Evolutionary conservation across 2,329 filamentous ascomycete species (phyloP).

Genomic region (Neonectria faginata): DNA sequence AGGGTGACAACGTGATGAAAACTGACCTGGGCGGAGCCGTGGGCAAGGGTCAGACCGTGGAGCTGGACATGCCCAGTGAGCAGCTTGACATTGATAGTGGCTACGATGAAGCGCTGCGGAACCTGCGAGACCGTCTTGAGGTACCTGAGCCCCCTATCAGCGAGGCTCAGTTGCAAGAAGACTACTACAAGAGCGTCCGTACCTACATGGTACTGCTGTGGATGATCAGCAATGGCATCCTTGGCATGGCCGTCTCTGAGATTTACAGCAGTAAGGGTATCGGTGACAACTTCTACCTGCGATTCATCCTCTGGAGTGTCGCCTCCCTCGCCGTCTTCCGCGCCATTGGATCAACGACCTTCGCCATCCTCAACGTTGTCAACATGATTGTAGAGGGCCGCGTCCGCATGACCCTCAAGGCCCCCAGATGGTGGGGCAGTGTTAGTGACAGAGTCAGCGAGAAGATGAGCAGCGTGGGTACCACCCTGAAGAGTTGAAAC

Average conservation of each 20-base stretch:
- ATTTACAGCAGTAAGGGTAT: slow-evolving; percentile 80
- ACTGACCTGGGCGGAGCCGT: slow-evolving; percentile 92
- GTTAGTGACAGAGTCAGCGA: slow-evolving; percentile 58
- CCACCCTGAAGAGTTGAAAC: slow-evolving; percentile 54
- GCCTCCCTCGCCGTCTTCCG: slow-evolving; percentile 89
- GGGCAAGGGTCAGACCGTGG: slow-evolving; percentile 82
- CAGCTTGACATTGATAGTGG: slow-evolving; percentile 98
- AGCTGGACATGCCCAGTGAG: slow-evolving; percentile 97
- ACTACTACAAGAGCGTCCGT: slow-evolving; percentile 97
- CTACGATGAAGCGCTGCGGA: slow-evolving; percentile 96
- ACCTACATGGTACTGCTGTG: slow-evolving; percentile 98
- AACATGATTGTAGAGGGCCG: slow-evolving; percentile 90
- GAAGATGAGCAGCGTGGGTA: slow-evolving; percentile 63
- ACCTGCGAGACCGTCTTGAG: slow-evolving; percentile 92
- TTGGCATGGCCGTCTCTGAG: slow-evolving; percentile 94
- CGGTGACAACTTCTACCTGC: slow-evolving; percentile 88
- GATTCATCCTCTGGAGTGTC: slow-evolving; percentile 93
- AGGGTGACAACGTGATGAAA: slow-evolving; percentile 95
- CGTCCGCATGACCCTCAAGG: slow-evolving; percentile 69
- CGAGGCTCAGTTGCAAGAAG: slow-evolving; percentile 91
- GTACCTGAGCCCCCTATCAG: slow-evolving; percentile 72
- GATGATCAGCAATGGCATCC: slow-evolving; percentile 91
- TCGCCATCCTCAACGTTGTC: slow-evolving; percentile 84
- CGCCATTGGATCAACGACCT: slow-evolving; percentile 83
- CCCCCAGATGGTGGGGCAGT: slow-evolving; percentile 63